phyloP scores from a whole-genome alignment of 2,329 filamentous ascomycete genomes.

The Lasiodiplodia sp. region DNA sequence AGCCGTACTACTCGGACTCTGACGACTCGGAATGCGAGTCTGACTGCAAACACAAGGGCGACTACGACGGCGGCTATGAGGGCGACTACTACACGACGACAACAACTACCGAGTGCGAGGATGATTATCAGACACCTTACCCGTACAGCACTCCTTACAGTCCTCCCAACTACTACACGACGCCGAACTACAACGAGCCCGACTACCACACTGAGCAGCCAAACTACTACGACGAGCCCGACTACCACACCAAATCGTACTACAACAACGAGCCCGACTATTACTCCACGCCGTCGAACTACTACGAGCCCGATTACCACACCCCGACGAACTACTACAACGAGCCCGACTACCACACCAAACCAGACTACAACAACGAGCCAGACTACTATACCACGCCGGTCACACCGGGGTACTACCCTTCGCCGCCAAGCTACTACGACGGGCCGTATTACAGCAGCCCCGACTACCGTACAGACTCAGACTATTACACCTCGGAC shows the following conservation, averaged over 20 bases:
- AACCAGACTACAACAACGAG: neutral
- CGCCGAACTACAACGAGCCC: neutral
- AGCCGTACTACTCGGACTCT: neutral
- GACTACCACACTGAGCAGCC: neutral
- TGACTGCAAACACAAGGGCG: neutral
- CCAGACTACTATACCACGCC: neutral
- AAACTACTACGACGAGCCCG: neutral
- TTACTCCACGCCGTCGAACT: neutral
- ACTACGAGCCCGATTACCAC: neutral
- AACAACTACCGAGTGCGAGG: neutral
- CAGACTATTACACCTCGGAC: neutral
- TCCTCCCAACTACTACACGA: neutral
- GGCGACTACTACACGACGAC: neutral
- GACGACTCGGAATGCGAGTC: neutral
- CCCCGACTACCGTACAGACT: neutral
- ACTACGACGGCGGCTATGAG: neutral
- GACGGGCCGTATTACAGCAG: neutral
- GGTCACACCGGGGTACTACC: neutral
- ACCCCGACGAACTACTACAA: neutral
- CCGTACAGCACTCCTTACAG: neutral
- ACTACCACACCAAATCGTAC: neutral
- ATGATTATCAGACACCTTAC: neutral
- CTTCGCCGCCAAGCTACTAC: neutral
- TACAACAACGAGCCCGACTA: neutral
- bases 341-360: neutral